A percentile compares a stretch with the other conserved stretches of the same genome.
These are phyloP conservation scores for Escovopsis sp. DNA, from an alignment of 2,329 filamentous ascomycete genomes.

Conservation along the genomic window DNA sequence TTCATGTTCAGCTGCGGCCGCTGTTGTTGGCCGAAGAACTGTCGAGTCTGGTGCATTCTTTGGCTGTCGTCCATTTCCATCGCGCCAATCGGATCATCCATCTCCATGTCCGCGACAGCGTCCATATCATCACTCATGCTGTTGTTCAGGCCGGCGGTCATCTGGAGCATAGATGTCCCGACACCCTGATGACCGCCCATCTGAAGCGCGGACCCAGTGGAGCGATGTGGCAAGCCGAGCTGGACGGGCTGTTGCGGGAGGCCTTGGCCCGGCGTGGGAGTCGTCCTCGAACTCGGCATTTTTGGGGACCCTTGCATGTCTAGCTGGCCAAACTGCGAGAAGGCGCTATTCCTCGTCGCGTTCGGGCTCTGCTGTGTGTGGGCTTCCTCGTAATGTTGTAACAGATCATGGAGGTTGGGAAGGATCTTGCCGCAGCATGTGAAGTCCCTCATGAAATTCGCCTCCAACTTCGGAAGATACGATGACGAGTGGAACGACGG, in stretches of 20 bases:
- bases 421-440: slow-evolving; percentile 84
- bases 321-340: slow-evolving; percentile 25
- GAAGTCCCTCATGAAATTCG: slow-evolving; percentile 96
- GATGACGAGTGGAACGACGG: slow-evolving; percentile 94
- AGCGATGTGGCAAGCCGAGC: slow-evolving; percentile 20
- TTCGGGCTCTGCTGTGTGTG: slow-evolving; percentile 57
- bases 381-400: slow-evolving; percentile 93
- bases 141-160: slow-evolving; percentile 27
- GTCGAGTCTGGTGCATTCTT: slow-evolving; percentile 53
- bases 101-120: slow-evolving; percentile 85
- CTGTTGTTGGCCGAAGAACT: slow-evolving; percentile 51
- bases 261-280: slow-evolving; percentile 16
- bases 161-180: slow-evolving; percentile 19
- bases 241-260: slow-evolving; percentile 16
- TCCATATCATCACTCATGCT: slow-evolving; percentile 53
- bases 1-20: slow-evolving; percentile 65
- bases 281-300: slow-evolving; percentile 19
- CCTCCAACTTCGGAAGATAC: slow-evolving; percentile 89
- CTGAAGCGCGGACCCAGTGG: slow-evolving; percentile 20
- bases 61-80: slow-evolving; percentile 50
- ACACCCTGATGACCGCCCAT: slow-evolving; percentile 21
- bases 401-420: slow-evolving; percentile 80
- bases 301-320: slow-evolving; percentile 18
- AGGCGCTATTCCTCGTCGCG: slow-evolving; percentile 24
- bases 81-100: slow-evolving; percentile 66